Percentiles rank a stretch among this genome's conserved stretches.
These are phyloP conservation scores for Pythium aphanidermatum DNA, from an alignment of 352 stramenopile species.

Conservation along the genomic window DNA sequence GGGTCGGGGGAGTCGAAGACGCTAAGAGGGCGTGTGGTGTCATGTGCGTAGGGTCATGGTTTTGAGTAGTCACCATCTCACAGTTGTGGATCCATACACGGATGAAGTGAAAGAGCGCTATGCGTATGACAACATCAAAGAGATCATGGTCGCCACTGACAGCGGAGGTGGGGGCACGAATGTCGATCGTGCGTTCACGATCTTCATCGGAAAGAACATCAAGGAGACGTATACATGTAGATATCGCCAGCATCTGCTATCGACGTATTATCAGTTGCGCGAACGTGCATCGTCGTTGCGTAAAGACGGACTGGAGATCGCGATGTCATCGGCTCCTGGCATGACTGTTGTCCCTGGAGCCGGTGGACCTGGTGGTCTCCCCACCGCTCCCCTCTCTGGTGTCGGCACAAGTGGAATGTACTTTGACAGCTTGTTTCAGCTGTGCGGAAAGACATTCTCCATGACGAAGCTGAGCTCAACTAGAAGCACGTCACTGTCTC, in stretches of 20 bases:
- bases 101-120: slow-evolving; percentile 86
- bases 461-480: slow-evolving; percentile 86
- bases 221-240: slow-evolving; percentile 85
- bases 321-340: neutral
- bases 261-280: slow-evolving; percentile 79
- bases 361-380: slow-evolving; percentile 5
- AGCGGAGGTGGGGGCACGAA: slow-evolving; percentile 52
- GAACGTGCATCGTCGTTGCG: slow-evolving; percentile 72
- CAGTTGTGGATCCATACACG: slow-evolving; percentile 77
- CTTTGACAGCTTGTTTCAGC: slow-evolving; percentile 83
- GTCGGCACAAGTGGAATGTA: slow-evolving; percentile 62
- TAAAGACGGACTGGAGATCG: slow-evolving; percentile 33
- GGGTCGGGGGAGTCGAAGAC: neutral
- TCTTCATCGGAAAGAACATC: slow-evolving; percentile 82
- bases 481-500: slow-evolving; percentile 49
- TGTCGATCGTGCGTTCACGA: slow-evolving; percentile 67
- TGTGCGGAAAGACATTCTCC: slow-evolving; percentile 79
- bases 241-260: slow-evolving; percentile 77
- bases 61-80: slow-evolving; percentile 73
- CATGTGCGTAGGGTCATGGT: slow-evolving; percentile 62
- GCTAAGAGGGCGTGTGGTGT: slow-evolving; percentile 2
- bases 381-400: slow-evolving; percentile 1
- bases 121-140: slow-evolving; percentile 84
- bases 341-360: slow-evolving; percentile 6
- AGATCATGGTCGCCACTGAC: slow-evolving; percentile 76